phyloP scores from a whole-genome alignment of 2,329 filamentous ascomycete species.

The Clonostachys chloroleuca region DNA sequence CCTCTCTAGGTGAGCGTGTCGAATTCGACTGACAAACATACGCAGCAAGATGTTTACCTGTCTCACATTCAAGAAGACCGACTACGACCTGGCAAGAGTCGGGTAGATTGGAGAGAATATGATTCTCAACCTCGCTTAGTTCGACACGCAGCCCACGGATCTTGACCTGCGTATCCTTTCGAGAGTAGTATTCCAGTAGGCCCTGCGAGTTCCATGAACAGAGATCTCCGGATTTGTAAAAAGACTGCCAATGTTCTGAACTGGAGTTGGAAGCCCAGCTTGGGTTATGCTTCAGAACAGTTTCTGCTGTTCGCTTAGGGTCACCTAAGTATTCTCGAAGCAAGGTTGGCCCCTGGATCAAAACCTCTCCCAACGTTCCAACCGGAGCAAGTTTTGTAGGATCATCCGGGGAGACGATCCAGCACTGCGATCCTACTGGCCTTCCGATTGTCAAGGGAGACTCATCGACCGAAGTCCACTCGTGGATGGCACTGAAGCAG shows the following conservation, averaged over 20 bases:
- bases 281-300: background rate
- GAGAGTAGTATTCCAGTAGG: background rate
- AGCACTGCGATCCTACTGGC: constrained; percentile 4
- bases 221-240: background rate
- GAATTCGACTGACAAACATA: background rate
- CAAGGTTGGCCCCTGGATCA: constrained; percentile 23
- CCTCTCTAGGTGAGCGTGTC: background rate
- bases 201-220: background rate
- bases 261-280: constrained; percentile 1
- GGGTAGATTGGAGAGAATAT: background rate
- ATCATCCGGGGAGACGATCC: constrained; percentile 5
- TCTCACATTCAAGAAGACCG: background rate
- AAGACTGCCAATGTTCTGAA: background rate
- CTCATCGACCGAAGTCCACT: background rate
- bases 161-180: constrained; percentile 2
- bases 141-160: constrained; percentile 1
- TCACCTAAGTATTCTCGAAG: constrained; percentile 41
- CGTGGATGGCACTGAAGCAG: constrained; percentile 4
- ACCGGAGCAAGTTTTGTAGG: constrained; percentile 2
- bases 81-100: background rate
- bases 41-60: background rate
- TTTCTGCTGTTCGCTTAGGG: constrained; percentile 14
- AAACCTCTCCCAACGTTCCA: constrained; percentile 6
- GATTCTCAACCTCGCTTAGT: background rate
- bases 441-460: constrained; percentile 2